A percentile compares a stretch with the other conserved stretches of the same genome.
Conservation (phyloP, 768 basidiomycete species). For the Phanerochaete sordida region DNA sequence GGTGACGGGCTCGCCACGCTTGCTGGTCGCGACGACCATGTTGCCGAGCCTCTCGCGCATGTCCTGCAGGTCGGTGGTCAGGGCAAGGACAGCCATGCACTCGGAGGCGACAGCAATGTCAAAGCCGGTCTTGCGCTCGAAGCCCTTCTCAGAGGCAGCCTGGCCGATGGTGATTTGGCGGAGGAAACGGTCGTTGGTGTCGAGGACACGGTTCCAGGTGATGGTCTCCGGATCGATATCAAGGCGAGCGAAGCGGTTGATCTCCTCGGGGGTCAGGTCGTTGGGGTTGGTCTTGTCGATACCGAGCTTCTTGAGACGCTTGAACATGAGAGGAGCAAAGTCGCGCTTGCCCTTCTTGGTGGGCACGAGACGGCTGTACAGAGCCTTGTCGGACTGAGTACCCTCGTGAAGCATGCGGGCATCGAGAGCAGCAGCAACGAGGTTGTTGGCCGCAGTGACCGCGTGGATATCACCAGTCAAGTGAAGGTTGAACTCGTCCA, state of each 20-base stretch:
- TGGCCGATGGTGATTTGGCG: slow-evolving; percentile 94
- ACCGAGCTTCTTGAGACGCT: slow-evolving; percentile 90
- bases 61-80: slow-evolving; percentile 83
- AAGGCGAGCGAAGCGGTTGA: slow-evolving; percentile 83
- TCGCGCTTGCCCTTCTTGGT: slow-evolving; percentile 91
- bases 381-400: slow-evolving; percentile 92
- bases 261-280: slow-evolving; percentile 90
- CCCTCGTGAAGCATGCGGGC: slow-evolving; percentile 98
- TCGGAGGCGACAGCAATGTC: slow-evolving; percentile 98
- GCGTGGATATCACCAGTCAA: slow-evolving; percentile 98
- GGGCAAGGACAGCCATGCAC: slow-evolving; percentile 95
- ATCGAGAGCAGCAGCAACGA: slow-evolving; percentile 93
- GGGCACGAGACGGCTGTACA: slow-evolving; percentile 91
- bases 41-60: slow-evolving; percentile 91
- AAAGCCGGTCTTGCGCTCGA: slow-evolving; percentile 86
- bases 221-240: slow-evolving; percentile 90
- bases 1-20: slow-evolving; percentile 86
- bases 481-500: slow-evolving; percentile 99
- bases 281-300: slow-evolving; percentile 93
- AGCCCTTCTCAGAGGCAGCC: slow-evolving; percentile 84
- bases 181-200: slow-evolving; percentile 96
- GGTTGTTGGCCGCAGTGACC: slow-evolving; percentile 94
- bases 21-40: slow-evolving; percentile 97
- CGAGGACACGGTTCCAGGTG: slow-evolving; percentile 97
- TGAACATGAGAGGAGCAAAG: slow-evolving; percentile 95